These are phyloP conservation scores for Naganishia onofrii DNA, from an alignment of 768 basidiomycete species.

Conservation along the genomic window DNA sequence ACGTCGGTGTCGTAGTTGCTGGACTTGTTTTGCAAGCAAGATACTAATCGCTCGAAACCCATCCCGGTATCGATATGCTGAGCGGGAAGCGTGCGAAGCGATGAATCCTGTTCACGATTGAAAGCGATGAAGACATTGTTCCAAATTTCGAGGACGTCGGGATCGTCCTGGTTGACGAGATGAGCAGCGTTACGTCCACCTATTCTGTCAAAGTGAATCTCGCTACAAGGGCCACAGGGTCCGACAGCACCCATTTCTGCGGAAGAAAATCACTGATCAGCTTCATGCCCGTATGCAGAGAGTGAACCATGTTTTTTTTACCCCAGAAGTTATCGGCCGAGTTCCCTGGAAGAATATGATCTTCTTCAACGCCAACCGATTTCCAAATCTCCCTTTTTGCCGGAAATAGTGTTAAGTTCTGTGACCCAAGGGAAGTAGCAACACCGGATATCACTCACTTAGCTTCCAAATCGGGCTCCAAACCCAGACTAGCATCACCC, in stretches of 20 bases:
- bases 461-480: conserved; percentile 85
- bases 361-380: conserved; percentile 79
- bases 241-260: conserved; percentile 91
- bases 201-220: conserved; percentile 94
- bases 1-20: conserved; percentile 99
- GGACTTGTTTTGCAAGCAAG: conserved; percentile 79
- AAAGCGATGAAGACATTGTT: conserved; percentile 99
- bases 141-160: conserved; percentile 91
- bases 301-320: background rate
- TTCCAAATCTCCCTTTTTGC: conserved; percentile 77
- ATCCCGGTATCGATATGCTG: conserved; percentile 99
- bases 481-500: conserved; percentile 77
- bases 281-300: no score
- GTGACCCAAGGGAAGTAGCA: no score
- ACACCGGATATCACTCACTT: no score
- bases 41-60: conserved; percentile 98
- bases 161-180: conserved; percentile 93
- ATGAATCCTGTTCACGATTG: conserved; percentile 87
- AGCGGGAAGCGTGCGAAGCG: conserved; percentile 73
- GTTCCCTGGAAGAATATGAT: conserved; percentile 87
- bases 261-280: no score
- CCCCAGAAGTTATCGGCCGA: conserved; percentile 99
- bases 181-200: conserved; percentile 93
- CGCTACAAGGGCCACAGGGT: conserved; percentile 96
- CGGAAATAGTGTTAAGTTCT: no score